These are phyloP conservation scores for Fistulifera solaris DNA, from an alignment of 108 stramenopile species.

Conservation along the genomic window DNA sequence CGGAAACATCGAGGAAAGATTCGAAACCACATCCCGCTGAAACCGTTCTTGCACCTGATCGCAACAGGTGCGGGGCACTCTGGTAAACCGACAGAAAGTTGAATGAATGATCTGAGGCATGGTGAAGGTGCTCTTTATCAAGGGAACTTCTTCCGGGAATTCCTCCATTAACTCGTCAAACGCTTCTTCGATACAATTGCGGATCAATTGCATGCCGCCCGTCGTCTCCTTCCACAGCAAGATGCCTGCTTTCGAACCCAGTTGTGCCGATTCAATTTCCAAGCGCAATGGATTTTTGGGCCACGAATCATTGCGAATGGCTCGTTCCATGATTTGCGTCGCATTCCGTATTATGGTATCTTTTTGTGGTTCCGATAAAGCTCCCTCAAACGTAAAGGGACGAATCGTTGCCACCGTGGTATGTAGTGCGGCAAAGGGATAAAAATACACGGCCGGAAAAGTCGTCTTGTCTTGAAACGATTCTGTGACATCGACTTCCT, in stretches of 20 bases:
- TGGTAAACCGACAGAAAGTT: slow-evolving; percentile 33
- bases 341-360: background rate
- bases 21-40: slow-evolving; percentile 12
- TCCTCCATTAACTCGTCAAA: background rate
- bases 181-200: slow-evolving; percentile 17
- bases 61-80: slow-evolving; percentile 18
- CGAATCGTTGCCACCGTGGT: slow-evolving; percentile 31
- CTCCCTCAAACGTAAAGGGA: background rate
- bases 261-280: slow-evolving; percentile 22
- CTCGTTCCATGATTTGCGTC: slow-evolving; percentile 11
- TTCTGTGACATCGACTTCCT: slow-evolving; percentile 3
- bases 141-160: background rate
- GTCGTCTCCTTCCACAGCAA: slow-evolving; percentile 36
- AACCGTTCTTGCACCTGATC: slow-evolving; percentile 23
- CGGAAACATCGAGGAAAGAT: slow-evolving; percentile 9
- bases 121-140: slow-evolving; percentile 8
- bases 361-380: slow-evolving; percentile 1
- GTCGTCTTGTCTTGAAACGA: too few relatives aligned
- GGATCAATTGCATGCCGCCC: slow-evolving; percentile 24
- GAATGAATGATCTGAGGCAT: slow-evolving; percentile 43
- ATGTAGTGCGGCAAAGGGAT: slow-evolving; percentile 25
- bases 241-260: slow-evolving; percentile 40
- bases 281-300: slow-evolving; percentile 27
- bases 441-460: slow-evolving; percentile 22
- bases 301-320: slow-evolving; percentile 24